These are phyloP conservation scores for Ustilago loliicola DNA, from an alignment of 1,284 basidiomycete genomes.

Conservation along the genomic window DNA sequence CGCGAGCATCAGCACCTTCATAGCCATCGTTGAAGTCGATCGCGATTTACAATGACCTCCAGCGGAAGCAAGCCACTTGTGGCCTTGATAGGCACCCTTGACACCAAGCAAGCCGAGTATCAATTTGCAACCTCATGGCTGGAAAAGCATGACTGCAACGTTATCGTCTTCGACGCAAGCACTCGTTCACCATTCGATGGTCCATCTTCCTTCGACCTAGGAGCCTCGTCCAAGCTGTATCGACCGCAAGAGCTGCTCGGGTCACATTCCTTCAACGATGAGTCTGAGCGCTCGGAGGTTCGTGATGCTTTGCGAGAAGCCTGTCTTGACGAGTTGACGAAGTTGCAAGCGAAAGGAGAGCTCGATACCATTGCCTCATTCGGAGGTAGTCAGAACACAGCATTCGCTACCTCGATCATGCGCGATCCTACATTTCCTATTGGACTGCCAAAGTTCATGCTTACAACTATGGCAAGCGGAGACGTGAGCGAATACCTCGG, in stretches of 20 bases:
- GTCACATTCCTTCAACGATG: not conserved
- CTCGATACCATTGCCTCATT: constrained; percentile 42
- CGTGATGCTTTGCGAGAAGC: constrained; percentile 19
- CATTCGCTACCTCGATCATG: constrained; percentile 49
- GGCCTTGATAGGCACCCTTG: constrained; percentile 45
- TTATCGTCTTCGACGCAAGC: constrained; percentile 29
- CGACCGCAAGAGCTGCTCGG: constrained; percentile 25
- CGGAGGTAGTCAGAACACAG: constrained; percentile 47
- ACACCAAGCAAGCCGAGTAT: constrained; percentile 49
- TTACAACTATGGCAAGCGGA: constrained; percentile 49
- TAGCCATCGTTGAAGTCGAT: not conserved
- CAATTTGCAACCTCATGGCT: constrained; percentile 35
- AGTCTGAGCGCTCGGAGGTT: constrained; percentile 22
- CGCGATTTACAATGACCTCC: not conserved
- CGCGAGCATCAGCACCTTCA: not conserved
- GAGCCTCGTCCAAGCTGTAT: constrained; percentile 7
- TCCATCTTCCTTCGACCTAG: constrained; percentile 21
- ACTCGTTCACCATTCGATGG: constrained; percentile 22
- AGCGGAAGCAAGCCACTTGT: constrained; percentile 19
- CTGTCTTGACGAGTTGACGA: constrained; percentile 17
- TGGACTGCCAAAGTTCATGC: constrained; percentile 48
- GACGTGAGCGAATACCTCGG: constrained; percentile 45
- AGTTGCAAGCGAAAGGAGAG: constrained; percentile 1
- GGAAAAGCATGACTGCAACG: constrained; percentile 27
- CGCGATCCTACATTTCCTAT: constrained; percentile 30